Base-by-base conservation (phyloP, 169 alveolate species). In the Plasmodium gallinaceum region DNA sequence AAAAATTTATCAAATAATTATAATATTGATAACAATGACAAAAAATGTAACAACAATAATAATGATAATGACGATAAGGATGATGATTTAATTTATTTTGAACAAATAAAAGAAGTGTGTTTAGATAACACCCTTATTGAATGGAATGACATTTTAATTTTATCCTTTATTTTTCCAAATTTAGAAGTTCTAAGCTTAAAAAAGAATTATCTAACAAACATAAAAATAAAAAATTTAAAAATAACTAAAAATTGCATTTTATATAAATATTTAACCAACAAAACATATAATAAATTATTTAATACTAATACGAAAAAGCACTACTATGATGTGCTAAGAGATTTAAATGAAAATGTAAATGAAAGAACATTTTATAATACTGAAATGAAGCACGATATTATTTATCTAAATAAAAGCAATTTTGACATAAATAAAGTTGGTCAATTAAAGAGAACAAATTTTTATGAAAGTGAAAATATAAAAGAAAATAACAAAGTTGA, bases 111-210 rank as follows among this genome's bases (percentile, higher is more conserved):
- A 54, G 91, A 83, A 42, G 18, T 83, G 14, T 83, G 91, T 46
- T 32, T 83, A 24, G 91, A 83, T 26, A 68, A 83, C 24, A 62
- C 91, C 0, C 43, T 83, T 12, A 83, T 83, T 12, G 72, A 54
- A 0, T 83, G 91, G 91, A 85, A 83, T 18, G 91, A 83, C 22
- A 85, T 83, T 5, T 46, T 83, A 46, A 22, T 39, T 68, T 20
- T 83, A 58, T 83, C 91, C 7, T 83, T 83, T 24, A 61, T 83
- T 45, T 83, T 83, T 39, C 91, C 91, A 14, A 68, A 68, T 60
- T n/a, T 83, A 46, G 91, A 83, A 57, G 68, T 22, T 12, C 48
- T 83, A 5, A 83, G 91, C 61, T 54, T 83, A 48, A 83, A 83
- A 57, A 83, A 54, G 37, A 83, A 83, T 72, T 83, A 83, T 72